Base-by-base conservation (phyloP, 106 monocot species). In the Acanthochlamys bracteata region DNA sequence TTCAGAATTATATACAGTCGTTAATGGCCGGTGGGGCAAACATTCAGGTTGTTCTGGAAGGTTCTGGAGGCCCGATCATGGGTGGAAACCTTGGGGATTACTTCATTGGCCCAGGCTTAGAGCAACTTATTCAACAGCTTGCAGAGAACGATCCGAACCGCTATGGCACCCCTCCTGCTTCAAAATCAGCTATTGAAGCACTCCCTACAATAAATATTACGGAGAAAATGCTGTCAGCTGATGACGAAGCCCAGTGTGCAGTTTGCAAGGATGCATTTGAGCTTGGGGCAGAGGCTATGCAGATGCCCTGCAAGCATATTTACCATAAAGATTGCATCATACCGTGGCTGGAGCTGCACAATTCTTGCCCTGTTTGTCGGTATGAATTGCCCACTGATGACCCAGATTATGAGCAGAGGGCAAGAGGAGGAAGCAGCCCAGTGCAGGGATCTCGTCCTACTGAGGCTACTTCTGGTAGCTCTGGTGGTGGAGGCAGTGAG, bases 71-170 rank as follows among this genome's bases (percentile, higher is more conserved):
- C 14, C 20, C 57, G 42, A 52, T 15, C 58, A 57, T 47, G 45
- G 41, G 25, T 27, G 81, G 79, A 10, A 85, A 59, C 69, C 57
- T 93, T 17, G 93, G 89, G 15, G 84, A 83, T 64, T 86, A 79
- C 67, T 86, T 86, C 61, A 45, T 84, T 39, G 79, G 78, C 43
- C 74, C 81, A 2, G 89, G 86, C 1, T 71, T 93, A 10, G 93
- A 93, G 75, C 83, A 89, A 45, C 74, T 93, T 41, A 93, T 93
- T 20, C 85, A 93, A 67, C 85, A 89, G 66, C 81, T 93, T 20
- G 79, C 89, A 6, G 93, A 93, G 58, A 93, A 89, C 60, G 93
- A 93, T 57, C 93, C 93, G 0, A 93, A 89, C 49, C 82, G 93
- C 25, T 86, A 93, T 16, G 93, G 93, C 17, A 86, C 89, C 3